Base-by-base conservation (phyloP, 805 yeast genomes). In the Komagataella ulmi region DNA sequence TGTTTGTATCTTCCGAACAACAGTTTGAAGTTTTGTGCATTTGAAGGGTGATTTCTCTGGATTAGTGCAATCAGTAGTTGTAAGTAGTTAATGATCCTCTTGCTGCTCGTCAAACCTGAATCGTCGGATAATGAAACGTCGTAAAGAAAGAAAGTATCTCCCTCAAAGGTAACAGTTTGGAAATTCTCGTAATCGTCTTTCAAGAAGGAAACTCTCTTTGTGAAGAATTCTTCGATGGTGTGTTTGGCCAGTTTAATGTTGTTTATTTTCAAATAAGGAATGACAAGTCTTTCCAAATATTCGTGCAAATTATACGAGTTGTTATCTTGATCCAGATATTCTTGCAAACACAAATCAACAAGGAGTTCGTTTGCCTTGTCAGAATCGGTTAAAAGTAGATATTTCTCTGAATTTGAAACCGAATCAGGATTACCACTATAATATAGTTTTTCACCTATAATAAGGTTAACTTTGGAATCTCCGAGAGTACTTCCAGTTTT, bases 381-480 rank as follows among this genome's bases (percentile, higher is more conserved):
- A 14, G 47, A 48, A 21, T 49, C 50, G 45, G 61, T 56, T 48
- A 62, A 54, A 6, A 66, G 52, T 17, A 68, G 53, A 21, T 53
- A 63, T 18, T 51, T 55, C 55, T 68, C 70, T 49, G 65, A 59
- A 24, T 54, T 50, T 45, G 59, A 54, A 17, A 65, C 59, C 36
- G 50, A 51, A 7, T 59, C 65, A 3, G 55, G 54, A 21, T 56
- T 52, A 4, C 61, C 67, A 53, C 65, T 61, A 47, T 59, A 60
- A 50, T 80, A 66, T 49, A 88, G 70, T 61, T 86, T 81, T 43
- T 73, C 65, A 2, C 96, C 97, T 54, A 88, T 73, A 8, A 83
- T 73, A 57, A 82, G 82, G 61, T 88, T 88, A 52, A 93, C 69
- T 47, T 79, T 80, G 6, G 84, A 76, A 61, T 88, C 96, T 3